Evolutionary conservation across 2,329 filamentous ascomycete species (phyloP).

Genomic region (Ceratocystiopsis sp.): DNA sequence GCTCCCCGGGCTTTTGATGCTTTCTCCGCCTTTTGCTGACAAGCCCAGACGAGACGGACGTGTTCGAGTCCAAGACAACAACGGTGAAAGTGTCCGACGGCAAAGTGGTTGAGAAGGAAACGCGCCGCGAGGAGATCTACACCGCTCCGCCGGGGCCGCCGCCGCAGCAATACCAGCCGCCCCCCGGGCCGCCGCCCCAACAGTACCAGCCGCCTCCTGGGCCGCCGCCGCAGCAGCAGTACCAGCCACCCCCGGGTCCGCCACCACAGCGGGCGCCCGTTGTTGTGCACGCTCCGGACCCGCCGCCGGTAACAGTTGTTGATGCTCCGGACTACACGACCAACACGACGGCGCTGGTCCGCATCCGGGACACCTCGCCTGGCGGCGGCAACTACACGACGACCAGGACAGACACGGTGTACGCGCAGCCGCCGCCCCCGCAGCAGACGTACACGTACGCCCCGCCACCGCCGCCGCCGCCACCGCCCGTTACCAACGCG

Average conservation of each 20-base stretch:
- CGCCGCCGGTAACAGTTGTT: too few relatives aligned
- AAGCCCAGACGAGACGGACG: slow-evolving; percentile 1
- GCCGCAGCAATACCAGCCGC: slow-evolving; percentile 5
- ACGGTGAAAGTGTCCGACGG: slow-evolving; percentile 12
- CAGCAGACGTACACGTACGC: slow-evolving; percentile 8
- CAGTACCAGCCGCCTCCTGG: slow-evolving; percentile 11
- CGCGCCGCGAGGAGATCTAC: slow-evolving; percentile 22
- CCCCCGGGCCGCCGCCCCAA: slow-evolving; percentile 16
- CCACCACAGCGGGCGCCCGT: background rate
- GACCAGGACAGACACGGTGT: slow-evolving; percentile 10
- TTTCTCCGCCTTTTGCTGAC: background rate
- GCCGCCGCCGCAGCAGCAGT: slow-evolving; percentile 3
- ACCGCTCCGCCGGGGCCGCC: slow-evolving; percentile 11
- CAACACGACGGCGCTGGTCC: slow-evolving; percentile 14
- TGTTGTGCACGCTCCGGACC: background rate
- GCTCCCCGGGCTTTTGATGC: background rate
- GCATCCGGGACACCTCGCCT: slow-evolving; percentile 32
- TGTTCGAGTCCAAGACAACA: slow-evolving; percentile 5
- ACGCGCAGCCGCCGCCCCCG: slow-evolving; percentile 13
- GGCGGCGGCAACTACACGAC: slow-evolving; percentile 14
- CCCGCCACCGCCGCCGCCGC: too few relatives aligned
- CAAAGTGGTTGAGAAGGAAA: slow-evolving; percentile 30
- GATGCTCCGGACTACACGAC: slow-evolving; percentile 18
- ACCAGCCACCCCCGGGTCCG: slow-evolving; percentile 7
- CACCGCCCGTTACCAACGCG: too few relatives aligned